Conservation (phyloP, 306 rosid genomes). For the Prunus persica region DNA sequence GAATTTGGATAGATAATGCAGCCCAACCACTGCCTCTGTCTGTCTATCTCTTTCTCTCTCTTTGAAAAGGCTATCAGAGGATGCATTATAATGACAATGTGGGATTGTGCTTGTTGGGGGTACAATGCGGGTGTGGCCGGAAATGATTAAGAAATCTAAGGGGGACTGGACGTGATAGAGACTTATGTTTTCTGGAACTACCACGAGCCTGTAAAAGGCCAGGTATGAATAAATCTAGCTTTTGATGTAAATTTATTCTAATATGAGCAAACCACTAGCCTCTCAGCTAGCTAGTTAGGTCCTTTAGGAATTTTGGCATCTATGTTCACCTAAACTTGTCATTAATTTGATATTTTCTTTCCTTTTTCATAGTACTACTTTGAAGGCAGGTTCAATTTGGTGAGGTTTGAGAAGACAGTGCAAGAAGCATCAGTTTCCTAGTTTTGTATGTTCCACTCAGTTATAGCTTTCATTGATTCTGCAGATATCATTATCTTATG, state of each 20-base stretch:
- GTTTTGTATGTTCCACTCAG: not conserved
- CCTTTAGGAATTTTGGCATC: not conserved
- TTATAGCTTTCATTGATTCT: not conserved
- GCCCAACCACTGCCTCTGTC: too few relatives aligned
- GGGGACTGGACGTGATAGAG: slow-evolving; percentile 19
- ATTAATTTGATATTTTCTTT: not conserved
- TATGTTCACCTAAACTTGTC: not conserved
- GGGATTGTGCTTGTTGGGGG: not conserved
- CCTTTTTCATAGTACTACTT: slow-evolving; percentile 14
- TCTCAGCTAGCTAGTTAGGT: not conserved
- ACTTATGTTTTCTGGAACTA: slow-evolving; percentile 19
- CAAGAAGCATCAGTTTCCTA: not conserved
- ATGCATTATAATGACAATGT: not conserved
- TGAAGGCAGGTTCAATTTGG: slow-evolving; percentile 30
- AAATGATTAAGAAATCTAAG: slow-evolving; percentile 11
- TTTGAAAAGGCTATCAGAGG: not conserved
- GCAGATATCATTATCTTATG: not conserved
- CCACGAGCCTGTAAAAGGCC: slow-evolving; percentile 15
- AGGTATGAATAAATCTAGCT: not conserved
- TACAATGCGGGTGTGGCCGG: slow-evolving; percentile 20
- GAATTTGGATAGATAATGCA: not conserved
- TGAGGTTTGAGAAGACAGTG: slow-evolving; percentile 26
- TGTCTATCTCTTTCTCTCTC: too few relatives aligned
- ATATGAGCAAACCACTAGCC: not conserved
- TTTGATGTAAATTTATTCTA: not conserved